Conservation (phyloP, 2,329 filamentous ascomycete genomes). For the Colletotrichum sp. region DNA sequence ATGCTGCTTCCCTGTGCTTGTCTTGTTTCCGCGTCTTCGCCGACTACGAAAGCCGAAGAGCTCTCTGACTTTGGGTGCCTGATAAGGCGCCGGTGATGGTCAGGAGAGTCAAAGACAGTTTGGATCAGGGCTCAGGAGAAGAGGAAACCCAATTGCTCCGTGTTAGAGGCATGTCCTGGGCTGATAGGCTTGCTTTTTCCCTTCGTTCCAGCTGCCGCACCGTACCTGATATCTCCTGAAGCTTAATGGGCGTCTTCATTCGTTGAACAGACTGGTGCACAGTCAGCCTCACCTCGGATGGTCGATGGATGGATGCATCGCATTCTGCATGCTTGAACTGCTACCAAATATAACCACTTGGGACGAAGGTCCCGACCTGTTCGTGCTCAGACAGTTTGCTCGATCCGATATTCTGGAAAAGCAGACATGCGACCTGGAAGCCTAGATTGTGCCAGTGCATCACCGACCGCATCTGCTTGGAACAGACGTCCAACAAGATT, state of each 20-base stretch:
- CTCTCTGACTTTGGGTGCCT: neutral
- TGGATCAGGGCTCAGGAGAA: neutral
- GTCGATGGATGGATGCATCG: neutral
- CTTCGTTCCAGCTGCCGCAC: neutral
- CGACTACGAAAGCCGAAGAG: neutral
- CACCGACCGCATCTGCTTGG: neutral
- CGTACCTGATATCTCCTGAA: neutral
- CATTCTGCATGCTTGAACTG: neutral
- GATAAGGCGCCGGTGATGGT: neutral
- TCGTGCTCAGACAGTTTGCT: neutral
- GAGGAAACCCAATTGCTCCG: neutral
- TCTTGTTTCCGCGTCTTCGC: neutral
- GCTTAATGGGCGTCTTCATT: neutral
- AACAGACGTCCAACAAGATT: neutral
- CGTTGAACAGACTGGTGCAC: neutral
- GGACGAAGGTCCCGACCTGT: neutral
- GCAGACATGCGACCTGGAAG: neutral
- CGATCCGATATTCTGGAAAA: constrained; percentile 4
- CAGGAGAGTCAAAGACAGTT: neutral
- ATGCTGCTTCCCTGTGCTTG: neutral
- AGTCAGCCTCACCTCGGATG: constrained; percentile 4
- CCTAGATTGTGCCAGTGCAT: neutral
- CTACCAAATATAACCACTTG: neutral
- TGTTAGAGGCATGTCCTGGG: neutral
- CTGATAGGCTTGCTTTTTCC: neutral